Conservation (phyloP, 495 filamentous ascomycete species). For the Penicillium riverlandense region DNA sequence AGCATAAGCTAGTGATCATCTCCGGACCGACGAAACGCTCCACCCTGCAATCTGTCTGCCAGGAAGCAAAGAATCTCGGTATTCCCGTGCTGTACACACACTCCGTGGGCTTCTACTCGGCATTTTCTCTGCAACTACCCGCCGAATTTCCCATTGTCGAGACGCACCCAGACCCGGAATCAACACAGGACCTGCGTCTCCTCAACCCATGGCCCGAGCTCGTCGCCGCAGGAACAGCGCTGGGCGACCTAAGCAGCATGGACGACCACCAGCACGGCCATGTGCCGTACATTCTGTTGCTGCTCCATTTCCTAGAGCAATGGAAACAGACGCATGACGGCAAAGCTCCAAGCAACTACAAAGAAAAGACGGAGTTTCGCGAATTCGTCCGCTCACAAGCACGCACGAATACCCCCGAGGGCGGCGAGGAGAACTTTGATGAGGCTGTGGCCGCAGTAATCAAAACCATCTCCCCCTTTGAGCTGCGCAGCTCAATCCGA, state of each 20-base stretch:
- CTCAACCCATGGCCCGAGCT: conserved; percentile 86
- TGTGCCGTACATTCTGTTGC: conserved; percentile 77
- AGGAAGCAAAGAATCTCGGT: conserved; percentile 50
- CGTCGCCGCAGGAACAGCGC: conserved; percentile 48
- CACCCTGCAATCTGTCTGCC: conserved; percentile 48
- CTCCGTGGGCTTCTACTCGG: conserved; percentile 82
- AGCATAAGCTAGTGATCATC: conserved; percentile 69
- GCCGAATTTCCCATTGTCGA: conserved; percentile 87
- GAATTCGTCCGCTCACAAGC: conserved; percentile 57
- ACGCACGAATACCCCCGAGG: conserved; percentile 71
- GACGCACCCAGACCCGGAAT: conserved; percentile 85
- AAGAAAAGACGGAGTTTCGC: conserved; percentile 80
- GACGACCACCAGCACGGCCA: conserved; percentile 85
- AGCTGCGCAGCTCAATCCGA: conserved; percentile 57
- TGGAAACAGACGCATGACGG: conserved; percentile 75
- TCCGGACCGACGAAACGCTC: conserved; percentile 59
- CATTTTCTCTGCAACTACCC: conserved; percentile 70
- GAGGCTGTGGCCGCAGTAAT: conserved; percentile 84
- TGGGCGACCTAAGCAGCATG: conserved; percentile 59
- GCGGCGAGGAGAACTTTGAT: conserved; percentile 94
- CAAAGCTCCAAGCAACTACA: conserved; percentile 62
- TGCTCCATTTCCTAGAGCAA: conserved; percentile 77
- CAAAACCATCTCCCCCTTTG: conserved; percentile 66
- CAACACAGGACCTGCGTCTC: conserved; percentile 79
- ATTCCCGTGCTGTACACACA: conserved; percentile 78